These are phyloP conservation scores for Ustilago tritici DNA, from an alignment of 1,284 basidiomycete species.

Conservation along the genomic window DNA sequence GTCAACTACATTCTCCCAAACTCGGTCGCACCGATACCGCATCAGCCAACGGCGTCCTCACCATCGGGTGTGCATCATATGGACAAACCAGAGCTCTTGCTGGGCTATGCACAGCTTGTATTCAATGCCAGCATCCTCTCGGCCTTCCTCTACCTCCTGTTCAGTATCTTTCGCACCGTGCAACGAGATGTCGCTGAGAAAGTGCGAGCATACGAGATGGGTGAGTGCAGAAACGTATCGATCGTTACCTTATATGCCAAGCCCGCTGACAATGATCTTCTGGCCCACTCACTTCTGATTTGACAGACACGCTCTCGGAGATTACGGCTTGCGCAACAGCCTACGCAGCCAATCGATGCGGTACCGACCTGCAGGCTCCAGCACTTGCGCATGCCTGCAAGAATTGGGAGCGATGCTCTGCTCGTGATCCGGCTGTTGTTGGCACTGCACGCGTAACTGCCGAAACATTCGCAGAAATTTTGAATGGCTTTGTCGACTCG, in stretches of 20 bases:
- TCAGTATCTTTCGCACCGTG: constrained; percentile 88
- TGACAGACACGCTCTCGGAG: constrained; percentile 59
- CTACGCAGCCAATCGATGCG: constrained; percentile 61
- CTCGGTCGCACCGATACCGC: constrained; percentile 24
- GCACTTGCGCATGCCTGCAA: constrained; percentile 61
- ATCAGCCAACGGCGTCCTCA: constrained; percentile 12
- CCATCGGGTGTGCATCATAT: constrained; percentile 27
- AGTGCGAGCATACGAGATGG: constrained; percentile 88
- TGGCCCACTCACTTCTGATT: neutral
- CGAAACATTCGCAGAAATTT: constrained; percentile 93
- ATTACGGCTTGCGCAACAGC: constrained; percentile 55
- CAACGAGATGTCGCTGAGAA: constrained; percentile 89
- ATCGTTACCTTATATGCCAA: no score
- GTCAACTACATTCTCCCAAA: constrained; percentile 53
- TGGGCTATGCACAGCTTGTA: constrained; percentile 80
- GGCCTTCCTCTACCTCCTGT: constrained; percentile 84
- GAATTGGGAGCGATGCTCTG: constrained; percentile 93
- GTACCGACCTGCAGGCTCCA: constrained; percentile 60
- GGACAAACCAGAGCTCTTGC: constrained; percentile 55
- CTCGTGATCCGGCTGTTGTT: constrained; percentile 87
- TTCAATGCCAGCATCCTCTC: constrained; percentile 90
- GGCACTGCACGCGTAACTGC: constrained; percentile 90
- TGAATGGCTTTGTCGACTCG: constrained; percentile 95
- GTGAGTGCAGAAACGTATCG: constrained; percentile 71
- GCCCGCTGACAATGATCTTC: neutral